These are phyloP conservation scores for Starmerella scarabaei DNA, from an alignment of 805 yeast genomes.

Conservation along the genomic window DNA sequence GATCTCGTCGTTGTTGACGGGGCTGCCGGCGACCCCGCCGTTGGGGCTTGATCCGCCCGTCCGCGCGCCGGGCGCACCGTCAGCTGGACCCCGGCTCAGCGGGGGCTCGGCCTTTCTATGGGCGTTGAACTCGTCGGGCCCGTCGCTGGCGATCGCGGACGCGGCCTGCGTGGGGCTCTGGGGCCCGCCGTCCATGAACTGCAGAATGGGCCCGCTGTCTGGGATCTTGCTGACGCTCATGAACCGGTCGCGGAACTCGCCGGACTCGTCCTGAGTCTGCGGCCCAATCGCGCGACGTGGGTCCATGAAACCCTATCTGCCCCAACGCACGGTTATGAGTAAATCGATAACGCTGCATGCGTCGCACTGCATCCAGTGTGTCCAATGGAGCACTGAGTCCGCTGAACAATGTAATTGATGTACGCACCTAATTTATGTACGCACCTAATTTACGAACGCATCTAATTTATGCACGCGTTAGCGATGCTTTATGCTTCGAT, in stretches of 20 bases:
- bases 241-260: constrained; percentile 20
- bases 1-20: constrained; percentile 3
- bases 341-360: no score
- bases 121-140: background rate
- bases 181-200: constrained; percentile 12
- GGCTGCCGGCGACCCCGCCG: background rate
- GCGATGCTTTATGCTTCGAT: no score
- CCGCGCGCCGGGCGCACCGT: background rate
- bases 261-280: constrained; percentile 37
- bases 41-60: background rate
- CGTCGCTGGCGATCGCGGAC: constrained; percentile 5
- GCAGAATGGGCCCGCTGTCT: constrained; percentile 22
- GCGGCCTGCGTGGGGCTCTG: constrained; percentile 11
- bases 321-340: no score
- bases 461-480: no score
- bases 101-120: background rate
- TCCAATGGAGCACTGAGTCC: no score
- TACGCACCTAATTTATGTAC: no score
- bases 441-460: no score
- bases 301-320: no score
- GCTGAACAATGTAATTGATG: no score
- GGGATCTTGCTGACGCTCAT: constrained; percentile 30
- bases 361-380: no score
- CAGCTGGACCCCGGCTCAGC: background rate
- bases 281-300: constrained; percentile 88